Percentiles rank a stretch among this genome's conserved stretches.
Conservation (phyloP, 164 flowering plant species). For the Piper betle region DNA sequence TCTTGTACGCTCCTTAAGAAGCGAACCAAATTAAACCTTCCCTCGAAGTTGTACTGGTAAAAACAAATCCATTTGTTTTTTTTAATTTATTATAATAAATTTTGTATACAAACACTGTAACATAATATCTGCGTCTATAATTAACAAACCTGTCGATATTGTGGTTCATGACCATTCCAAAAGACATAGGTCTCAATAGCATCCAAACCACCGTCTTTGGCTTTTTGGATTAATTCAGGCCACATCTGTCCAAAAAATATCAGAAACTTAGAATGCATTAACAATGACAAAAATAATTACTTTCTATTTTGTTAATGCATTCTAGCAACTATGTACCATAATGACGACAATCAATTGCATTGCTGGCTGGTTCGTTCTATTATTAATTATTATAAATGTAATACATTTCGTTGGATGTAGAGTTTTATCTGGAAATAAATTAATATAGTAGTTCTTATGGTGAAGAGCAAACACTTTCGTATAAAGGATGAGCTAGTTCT, state of each 20-base stretch:
- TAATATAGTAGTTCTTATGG: too few species aligned
- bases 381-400: too few species aligned
- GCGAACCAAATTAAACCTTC: conserved; percentile 2
- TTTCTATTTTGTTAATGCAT: too few species aligned
- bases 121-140: neutral
- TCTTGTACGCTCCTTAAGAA: conserved; percentile 3
- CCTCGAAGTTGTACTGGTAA: conserved; percentile 68
- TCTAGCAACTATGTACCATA: too few species aligned
- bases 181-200: conserved; percentile 9
- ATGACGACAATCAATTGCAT: too few species aligned
- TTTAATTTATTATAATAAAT: neutral
- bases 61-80: neutral
- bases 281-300: neutral
- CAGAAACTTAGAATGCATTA: neutral
- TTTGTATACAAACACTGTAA: neutral
- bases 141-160: conserved; percentile 3
- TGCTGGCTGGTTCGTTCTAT: too few species aligned
- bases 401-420: too few species aligned
- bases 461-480: too few species aligned
- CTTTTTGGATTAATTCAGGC: conserved; percentile 7
- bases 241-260: conserved; percentile 4
- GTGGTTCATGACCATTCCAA: conserved; percentile 7
- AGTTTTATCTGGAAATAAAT: too few species aligned
- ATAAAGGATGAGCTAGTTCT: too few species aligned
- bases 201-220: conserved; percentile 10